A percentile compares a stretch with the other conserved stretches of the same genome.
phyloP scores from a whole-genome alignment of 1,139 yeast genomes.

The Debaryomyces sp. region DNA sequence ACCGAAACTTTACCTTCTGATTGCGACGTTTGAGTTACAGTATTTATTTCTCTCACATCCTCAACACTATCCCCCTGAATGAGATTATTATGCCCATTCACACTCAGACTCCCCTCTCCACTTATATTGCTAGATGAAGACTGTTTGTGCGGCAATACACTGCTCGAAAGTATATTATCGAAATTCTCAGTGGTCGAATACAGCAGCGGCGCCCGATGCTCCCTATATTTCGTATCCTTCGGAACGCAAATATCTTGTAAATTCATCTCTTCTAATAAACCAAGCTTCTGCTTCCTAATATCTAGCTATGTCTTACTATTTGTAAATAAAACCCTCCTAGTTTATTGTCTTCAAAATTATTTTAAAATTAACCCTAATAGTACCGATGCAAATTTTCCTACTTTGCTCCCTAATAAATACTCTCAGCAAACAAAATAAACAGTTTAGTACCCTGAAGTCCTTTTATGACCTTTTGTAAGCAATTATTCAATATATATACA shows the following conservation, averaged over 20 bases:
- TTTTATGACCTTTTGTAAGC: neutral
- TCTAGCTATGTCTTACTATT: neutral
- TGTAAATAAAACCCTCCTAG: neutral
- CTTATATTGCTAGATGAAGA: neutral
- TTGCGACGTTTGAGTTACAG: neutral
- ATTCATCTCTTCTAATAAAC: constrained; percentile 14
- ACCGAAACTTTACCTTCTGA: constrained; percentile 28
- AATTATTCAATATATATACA: neutral
- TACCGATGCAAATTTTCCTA: neutral
- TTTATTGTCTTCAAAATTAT: neutral
- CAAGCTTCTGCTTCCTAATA: neutral
- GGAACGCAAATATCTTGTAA: constrained; percentile 22
- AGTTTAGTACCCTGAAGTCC: neutral
- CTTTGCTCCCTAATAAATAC: neutral
- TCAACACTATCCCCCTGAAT: neutral
- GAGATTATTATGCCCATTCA: neutral
- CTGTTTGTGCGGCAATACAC: constrained; percentile 9
- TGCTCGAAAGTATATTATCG: constrained; percentile 12
- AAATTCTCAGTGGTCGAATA: constrained; percentile 10
- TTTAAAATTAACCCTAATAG: neutral
- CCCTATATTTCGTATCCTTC: constrained; percentile 5
- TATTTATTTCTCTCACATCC: neutral
- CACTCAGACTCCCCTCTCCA: neutral
- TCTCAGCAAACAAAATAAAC: neutral
- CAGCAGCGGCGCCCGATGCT: neutral